Evolutionary conservation across 1,284 basidiomycete genomes (phyloP), one percentile per base, ranked within the genome.

Genomic region (Austropuccinia psidii): DNA sequence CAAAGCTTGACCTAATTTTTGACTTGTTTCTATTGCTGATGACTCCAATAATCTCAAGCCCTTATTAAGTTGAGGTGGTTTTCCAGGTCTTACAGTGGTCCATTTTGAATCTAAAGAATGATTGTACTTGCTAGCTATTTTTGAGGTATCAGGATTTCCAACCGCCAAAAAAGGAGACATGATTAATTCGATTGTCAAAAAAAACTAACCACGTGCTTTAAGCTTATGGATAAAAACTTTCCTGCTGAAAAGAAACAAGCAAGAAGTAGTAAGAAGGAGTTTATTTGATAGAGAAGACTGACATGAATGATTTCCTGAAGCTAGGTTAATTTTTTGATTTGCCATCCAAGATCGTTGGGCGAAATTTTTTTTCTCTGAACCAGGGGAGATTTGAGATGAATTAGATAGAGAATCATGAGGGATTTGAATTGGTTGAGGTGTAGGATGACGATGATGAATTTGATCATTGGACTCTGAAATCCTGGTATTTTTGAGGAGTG

Each of bases 71-170:
- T 49, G 65, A 4, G 65, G 65, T 29, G 65, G 65, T 9, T 29
- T 37, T 4, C 65, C 65, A 8, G 65, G 65, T 43, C 65, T 11
- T 19, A 68, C 65, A 9, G 65, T 68, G 27, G 65, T 68, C 65
- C 65, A 68, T 43, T 54, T 55, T 9, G 65, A 55, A 3, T 7
- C 9, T 33, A 11, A 21, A 27, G 52, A 21, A 29, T 29, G 24
- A 21, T 21, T 41, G 37, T 8, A 17, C 50, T 50, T 8, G 19
- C 29, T 50, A 31, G n/a, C 7, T 33, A 33, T 24, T 9, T n/a
- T 33, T 58, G 5, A 4, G n/a, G 33, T 7, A 33, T 35, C 24
- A 33, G 29, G 11, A 35, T 31, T 24, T 7, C 17, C 11, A 45
- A n/a, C 11, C 11, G 43, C n/a, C 11, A 45, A 45, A 45, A 45